A percentile compares a stretch with the other conserved stretches of the same genome.
These are phyloP conservation scores for Nigrograna mackinnonii DNA, from an alignment of 2,329 filamentous ascomycete genomes.

Conservation along the genomic window DNA sequence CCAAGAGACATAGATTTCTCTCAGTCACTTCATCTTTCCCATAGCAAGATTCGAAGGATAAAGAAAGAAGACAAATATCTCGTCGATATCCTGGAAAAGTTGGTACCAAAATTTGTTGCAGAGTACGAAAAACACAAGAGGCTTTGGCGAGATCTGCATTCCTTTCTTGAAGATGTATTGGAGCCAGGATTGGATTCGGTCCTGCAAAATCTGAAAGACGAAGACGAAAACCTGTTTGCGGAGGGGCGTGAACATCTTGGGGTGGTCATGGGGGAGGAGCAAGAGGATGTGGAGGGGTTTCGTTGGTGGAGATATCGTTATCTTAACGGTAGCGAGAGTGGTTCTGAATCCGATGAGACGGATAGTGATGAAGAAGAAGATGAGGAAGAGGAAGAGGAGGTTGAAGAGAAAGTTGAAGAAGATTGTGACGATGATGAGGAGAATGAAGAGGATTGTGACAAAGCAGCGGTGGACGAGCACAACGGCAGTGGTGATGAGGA, in stretches of 20 bases:
- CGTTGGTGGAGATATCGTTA: not conserved
- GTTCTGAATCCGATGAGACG: not conserved
- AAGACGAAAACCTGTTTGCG: not conserved
- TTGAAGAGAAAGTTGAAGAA: not conserved
- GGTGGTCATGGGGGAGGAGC: not conserved
- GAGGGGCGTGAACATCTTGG: not conserved
- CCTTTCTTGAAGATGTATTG: not conserved
- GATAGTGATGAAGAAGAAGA: not conserved
- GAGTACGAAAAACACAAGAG: not conserved
- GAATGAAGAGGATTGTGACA: not conserved
- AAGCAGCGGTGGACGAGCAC: no score
- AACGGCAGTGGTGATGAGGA: no score
- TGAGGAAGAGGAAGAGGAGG: not conserved
- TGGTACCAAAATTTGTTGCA: not conserved
- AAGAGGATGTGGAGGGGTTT: not conserved
- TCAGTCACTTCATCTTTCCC: not conserved
- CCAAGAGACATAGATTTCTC: not conserved
- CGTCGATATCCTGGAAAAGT: not conserved
- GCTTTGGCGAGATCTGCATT: not conserved
- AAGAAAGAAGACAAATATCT: not conserved
- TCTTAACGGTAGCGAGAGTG: not conserved
- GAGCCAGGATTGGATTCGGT: not conserved
- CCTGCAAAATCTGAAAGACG: not conserved
- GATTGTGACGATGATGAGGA: not conserved
- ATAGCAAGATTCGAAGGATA: not conserved